Base-by-base conservation (phyloP, 1,284 basidiomycete genomes). In the Trichosporon asahii region DNA sequence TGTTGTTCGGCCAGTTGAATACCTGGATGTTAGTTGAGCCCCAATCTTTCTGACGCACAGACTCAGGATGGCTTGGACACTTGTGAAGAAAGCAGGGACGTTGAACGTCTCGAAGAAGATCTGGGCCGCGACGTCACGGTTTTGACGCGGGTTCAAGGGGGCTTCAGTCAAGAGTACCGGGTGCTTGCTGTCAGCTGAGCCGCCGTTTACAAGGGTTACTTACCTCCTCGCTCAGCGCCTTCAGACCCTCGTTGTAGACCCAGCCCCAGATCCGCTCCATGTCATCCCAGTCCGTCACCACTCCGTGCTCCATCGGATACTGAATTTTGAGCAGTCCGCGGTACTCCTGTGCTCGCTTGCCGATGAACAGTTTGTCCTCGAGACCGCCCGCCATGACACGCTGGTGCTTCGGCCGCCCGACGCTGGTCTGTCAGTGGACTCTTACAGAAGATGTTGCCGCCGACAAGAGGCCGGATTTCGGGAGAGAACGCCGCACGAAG, bases 91-190 rank as follows among this genome's bases (percentile, higher is more conserved):
- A 8, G 97, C 97, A 23, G 97, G 97, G 21, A 99, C 97, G 82
- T 99, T 99, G 89, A 98, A 98, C 3, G 95, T 98, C 80, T 98
- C 95, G 83, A 98, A 98, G 85, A 98, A 97, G 85, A 98, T 96
- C 83, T 98, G 95, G 8, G 95, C 95, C 21, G 95, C 94, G 64
- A 94, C 88, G 81, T 98, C 95, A 73, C 95, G 89, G 84, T 98
- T 98, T 79, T 90, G 90, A 76, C 94, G 89, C 71, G 95, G 95
- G 83, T 98, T 98, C 68, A 98, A 85, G 2, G 95, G 95, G 60
- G 95, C 95, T 85, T 98, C 95, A 18, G 95, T 97, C 68, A 98
- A 85, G 68, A 97, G 85, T 35, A 99, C 97, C 40, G 97, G 96
- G 84, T 99, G 96, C 94, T 98, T 77, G 40, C 0, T 3, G 63